These are phyloP conservation scores for Maudiozyma barnettii DNA, from an alignment of 805 yeast species.

Conservation along the genomic window DNA sequence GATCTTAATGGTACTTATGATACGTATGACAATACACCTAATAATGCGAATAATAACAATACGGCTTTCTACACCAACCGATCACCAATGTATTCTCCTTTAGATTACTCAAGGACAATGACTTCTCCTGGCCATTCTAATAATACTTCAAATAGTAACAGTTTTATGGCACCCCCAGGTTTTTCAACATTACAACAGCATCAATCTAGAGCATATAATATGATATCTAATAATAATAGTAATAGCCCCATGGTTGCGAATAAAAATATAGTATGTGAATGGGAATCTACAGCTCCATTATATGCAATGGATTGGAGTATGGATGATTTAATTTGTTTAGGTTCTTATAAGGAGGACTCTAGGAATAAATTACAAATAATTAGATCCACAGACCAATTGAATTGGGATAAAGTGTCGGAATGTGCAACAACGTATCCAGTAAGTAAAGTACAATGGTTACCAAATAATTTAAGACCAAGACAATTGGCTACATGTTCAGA, in stretches of 20 bases:
- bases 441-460: slow-evolving; percentile 28
- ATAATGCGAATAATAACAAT: slow-evolving; percentile 2
- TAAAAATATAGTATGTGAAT: slow-evolving; percentile 18
- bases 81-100: slow-evolving; percentile 26
- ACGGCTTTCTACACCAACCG: slow-evolving; percentile 5
- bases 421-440: slow-evolving; percentile 26
- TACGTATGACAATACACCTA: slow-evolving; percentile 3
- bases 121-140: neutral
- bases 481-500: slow-evolving; percentile 31
- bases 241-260: neutral
- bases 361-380: slow-evolving; percentile 54
- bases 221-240: neutral
- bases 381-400: slow-evolving; percentile 42
- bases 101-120: slow-evolving; percentile 13
- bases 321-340: slow-evolving; percentile 25
- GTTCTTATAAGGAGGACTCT: slow-evolving; percentile 68
- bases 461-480: slow-evolving; percentile 19
- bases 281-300: slow-evolving; percentile 22
- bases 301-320: slow-evolving; percentile 28
- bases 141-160: neutral
- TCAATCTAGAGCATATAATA: neutral
- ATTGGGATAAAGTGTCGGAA: slow-evolving; percentile 55
- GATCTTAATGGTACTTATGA: slow-evolving; percentile 5
- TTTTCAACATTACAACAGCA: neutral
- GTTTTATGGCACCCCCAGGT: neutral